phyloP scores from a whole-genome alignment of 2,329 filamentous ascomycete genomes.

The Fusarium sp. region DNA sequence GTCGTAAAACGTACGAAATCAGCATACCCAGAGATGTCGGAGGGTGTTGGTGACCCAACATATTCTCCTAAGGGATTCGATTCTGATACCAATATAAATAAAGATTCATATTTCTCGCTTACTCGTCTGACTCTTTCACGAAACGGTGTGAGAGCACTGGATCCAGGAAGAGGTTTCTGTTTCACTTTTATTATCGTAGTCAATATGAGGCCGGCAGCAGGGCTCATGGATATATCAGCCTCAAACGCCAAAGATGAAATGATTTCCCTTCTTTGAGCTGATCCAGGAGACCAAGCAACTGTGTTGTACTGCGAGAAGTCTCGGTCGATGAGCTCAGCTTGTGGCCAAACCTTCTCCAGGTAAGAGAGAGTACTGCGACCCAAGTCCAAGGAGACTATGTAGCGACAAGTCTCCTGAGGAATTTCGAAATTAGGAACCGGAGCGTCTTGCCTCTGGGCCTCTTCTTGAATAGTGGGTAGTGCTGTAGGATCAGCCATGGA shows the following conservation, averaged over 20 bases:
- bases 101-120: conserved; percentile 69
- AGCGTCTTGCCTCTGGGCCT: background rate
- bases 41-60: conserved; percentile 49
- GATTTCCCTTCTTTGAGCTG: conserved; percentile 41
- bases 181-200: conserved; percentile 78
- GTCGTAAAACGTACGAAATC: conserved; percentile 63
- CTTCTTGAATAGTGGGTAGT: background rate
- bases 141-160: conserved; percentile 56
- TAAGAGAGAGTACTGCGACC: conserved; percentile 60
- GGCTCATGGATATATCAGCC: conserved; percentile 79
- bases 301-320: conserved; percentile 61
- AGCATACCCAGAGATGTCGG: conserved; percentile 58
- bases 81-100: conserved; percentile 76
- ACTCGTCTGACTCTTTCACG: conserved; percentile 65
- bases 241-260: conserved; percentile 60
- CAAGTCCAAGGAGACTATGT: conserved; percentile 64
- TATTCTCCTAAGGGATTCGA: conserved; percentile 55
- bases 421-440: conserved; percentile 27
- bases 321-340: conserved; percentile 67
- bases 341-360: conserved; percentile 61
- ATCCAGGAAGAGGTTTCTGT: conserved; percentile 73
- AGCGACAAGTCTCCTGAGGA: conserved; percentile 33
- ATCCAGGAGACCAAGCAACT: conserved; percentile 46
- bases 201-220: conserved; percentile 73
- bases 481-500: too few relatives aligned